Conservation (phyloP, 441 rosid species). For the Croton setiger region DNA sequence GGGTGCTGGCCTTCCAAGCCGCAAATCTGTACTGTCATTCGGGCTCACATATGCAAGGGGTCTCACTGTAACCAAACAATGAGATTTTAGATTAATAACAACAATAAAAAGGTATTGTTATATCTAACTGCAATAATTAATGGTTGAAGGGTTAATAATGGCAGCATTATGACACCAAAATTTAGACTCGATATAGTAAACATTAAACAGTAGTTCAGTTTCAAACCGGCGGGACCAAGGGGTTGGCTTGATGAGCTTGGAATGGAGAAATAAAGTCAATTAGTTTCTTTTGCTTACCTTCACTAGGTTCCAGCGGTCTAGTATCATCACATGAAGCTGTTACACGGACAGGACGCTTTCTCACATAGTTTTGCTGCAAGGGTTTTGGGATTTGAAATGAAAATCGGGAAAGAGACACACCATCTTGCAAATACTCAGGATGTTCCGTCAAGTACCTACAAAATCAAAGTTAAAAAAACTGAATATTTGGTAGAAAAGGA, state of each 20-base stretch:
- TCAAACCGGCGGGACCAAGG: neutral
- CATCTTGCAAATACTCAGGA: slow-evolving; percentile 54
- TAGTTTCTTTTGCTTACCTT: slow-evolving; percentile 42
- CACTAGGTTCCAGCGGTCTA: slow-evolving; percentile 33
- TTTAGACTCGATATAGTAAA: neutral
- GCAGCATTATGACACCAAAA: neutral
- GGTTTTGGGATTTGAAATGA: slow-evolving; percentile 93
- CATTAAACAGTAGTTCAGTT: neutral
- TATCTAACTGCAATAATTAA: no score
- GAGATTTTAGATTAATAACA: neutral
- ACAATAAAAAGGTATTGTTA: neutral
- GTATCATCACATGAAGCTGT: slow-evolving; percentile 35
- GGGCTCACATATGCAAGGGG: slow-evolving; percentile 55
- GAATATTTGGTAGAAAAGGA: neutral
- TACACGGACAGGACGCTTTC: slow-evolving; percentile 56
- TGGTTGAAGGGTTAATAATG: no score
- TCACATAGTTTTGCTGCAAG: slow-evolving; percentile 64
- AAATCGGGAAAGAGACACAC: slow-evolving; percentile 59
- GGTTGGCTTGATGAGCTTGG: no score
- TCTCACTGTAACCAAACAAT: slow-evolving; percentile 36
- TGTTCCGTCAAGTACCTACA: slow-evolving; percentile 64
- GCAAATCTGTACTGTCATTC: slow-evolving; percentile 37
- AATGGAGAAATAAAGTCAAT: neutral
- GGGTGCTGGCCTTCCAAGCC: slow-evolving; percentile 39
- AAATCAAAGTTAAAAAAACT: slow-evolving; percentile 14